These are phyloP conservation scores for Backusella liffmaniae DNA, from an alignment of 192 early-diverging fungal genomes.

Conservation along the genomic window DNA sequence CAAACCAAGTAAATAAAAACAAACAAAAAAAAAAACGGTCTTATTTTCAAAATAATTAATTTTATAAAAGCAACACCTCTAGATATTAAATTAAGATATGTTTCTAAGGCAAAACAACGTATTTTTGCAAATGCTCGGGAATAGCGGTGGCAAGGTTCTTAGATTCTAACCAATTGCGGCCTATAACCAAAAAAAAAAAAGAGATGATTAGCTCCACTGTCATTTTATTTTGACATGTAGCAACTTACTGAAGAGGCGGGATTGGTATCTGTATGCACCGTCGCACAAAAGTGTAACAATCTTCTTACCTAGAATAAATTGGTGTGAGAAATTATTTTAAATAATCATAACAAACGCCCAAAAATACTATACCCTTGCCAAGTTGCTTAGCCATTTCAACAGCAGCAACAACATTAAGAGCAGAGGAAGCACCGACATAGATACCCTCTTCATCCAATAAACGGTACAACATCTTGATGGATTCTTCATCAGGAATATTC, in stretches of 20 bases:
- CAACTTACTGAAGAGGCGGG: conserved; percentile 72
- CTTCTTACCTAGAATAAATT: conserved; percentile 44
- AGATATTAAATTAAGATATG: not conserved
- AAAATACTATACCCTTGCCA: conserved; percentile 59
- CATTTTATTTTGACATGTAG: not conserved
- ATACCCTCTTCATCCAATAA: conserved; percentile 93
- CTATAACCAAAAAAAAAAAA: conserved; percentile 15
- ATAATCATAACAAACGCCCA: not conserved
- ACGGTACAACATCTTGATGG: conserved; percentile 85
- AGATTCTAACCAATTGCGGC: conserved; percentile 81
- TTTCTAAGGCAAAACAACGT: conserved; percentile 65
- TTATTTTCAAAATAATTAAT: no score
- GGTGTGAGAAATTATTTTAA: not conserved
- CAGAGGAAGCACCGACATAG: conserved; percentile 89
- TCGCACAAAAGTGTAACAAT: conserved; percentile 90
- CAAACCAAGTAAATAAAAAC: no score
- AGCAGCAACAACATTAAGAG: conserved; percentile 92
- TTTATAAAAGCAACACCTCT: not conserved
- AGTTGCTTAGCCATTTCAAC: conserved; percentile 85
- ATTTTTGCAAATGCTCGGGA: conserved; percentile 84
- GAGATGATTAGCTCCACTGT: not conserved
- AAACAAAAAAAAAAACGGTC: no score
- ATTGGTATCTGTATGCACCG: conserved; percentile 86
- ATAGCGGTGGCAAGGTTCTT: conserved; percentile 78
- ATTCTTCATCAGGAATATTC: conserved; percentile 75